phyloP scores from a whole-genome alignment of 1,139 yeast genomes.

The Suhomyces bribrorum region DNA sequence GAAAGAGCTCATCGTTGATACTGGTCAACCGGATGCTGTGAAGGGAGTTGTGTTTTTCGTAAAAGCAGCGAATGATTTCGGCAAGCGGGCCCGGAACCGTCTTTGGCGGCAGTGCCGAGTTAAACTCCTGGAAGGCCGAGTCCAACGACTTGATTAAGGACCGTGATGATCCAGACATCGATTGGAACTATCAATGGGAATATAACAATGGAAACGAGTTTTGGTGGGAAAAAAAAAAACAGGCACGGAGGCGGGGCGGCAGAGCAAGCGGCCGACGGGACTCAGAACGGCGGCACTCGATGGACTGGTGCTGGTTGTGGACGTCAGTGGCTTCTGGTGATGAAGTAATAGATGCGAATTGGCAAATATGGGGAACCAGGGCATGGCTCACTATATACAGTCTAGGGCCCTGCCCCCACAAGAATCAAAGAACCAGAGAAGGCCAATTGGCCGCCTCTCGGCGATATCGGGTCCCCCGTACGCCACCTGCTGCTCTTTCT shows the following conservation, averaged over 20 bases:
- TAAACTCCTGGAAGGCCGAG: slow-evolving; percentile 32
- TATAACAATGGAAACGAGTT: too few relatives aligned
- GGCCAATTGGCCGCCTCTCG: too few relatives aligned
- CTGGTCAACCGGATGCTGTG: slow-evolving; percentile 35
- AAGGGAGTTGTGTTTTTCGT: slow-evolving; percentile 43
- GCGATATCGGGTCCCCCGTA: too few relatives aligned
- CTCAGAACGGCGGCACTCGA: too few relatives aligned
- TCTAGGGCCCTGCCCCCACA: not conserved
- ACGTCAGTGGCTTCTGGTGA: not conserved
- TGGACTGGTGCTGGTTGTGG: not conserved
- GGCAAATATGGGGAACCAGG: not conserved
- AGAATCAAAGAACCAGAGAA: too few relatives aligned
- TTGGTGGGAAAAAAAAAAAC: too few relatives aligned
- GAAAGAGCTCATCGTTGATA: slow-evolving; percentile 52
- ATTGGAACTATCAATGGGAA: not conserved
- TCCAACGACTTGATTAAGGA: slow-evolving; percentile 35
- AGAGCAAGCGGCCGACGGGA: too few relatives aligned
- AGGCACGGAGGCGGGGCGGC: too few relatives aligned
- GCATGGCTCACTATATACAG: too few relatives aligned
- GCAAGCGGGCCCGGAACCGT: slow-evolving; percentile 14
- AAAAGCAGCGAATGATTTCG: slow-evolving; percentile 25
- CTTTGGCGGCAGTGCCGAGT: slow-evolving; percentile 13
- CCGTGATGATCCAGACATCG: slow-evolving; percentile 37
- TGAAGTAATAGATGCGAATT: not conserved
- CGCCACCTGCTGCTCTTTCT: too few relatives aligned